These are phyloP conservation scores for Akanthomyces dipterigenus DNA, from an alignment of 2,329 filamentous ascomycete species.

Conservation along the genomic window DNA sequence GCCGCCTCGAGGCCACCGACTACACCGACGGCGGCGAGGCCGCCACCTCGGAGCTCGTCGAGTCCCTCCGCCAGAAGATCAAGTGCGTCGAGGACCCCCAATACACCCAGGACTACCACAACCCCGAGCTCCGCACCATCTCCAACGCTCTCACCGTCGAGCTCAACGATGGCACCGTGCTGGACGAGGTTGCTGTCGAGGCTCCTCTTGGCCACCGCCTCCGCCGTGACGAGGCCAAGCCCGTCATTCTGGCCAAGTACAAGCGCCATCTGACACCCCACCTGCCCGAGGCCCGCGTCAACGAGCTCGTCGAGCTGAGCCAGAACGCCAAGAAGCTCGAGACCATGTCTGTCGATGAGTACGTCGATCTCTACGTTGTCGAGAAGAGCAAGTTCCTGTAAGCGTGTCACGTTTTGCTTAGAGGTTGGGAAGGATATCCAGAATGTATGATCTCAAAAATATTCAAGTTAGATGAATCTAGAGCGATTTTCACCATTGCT, in stretches of 20 bases:
- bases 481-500: background rate
- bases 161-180: slow-evolving; percentile 85
- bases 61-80: slow-evolving; percentile 89
- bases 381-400: slow-evolving; percentile 56
- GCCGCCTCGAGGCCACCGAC: slow-evolving; percentile 86
- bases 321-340: slow-evolving; percentile 71
- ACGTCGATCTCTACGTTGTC: slow-evolving; percentile 74
- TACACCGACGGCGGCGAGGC: slow-evolving; percentile 92
- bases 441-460: slow-evolving; percentile 4
- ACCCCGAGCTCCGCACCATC: slow-evolving; percentile 89
- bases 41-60: slow-evolving; percentile 80
- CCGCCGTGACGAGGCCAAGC: slow-evolving; percentile 93
- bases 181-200: slow-evolving; percentile 88
- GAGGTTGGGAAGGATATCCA: background rate
- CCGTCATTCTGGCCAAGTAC: slow-evolving; percentile 92
- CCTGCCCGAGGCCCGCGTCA: slow-evolving; percentile 68
- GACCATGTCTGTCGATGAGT: slow-evolving; percentile 79
- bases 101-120: slow-evolving; percentile 93
- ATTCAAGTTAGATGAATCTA: slow-evolving; percentile 2
- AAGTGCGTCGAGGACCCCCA: slow-evolving; percentile 92
- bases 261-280: slow-evolving; percentile 84
- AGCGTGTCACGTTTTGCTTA: background rate
- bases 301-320: slow-evolving; percentile 75
- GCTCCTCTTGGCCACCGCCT: slow-evolving; percentile 89
- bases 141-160: slow-evolving; percentile 94